Conservation (phyloP, 2,329 filamentous ascomycete genomes). For the Scedosporium dehoogii region DNA sequence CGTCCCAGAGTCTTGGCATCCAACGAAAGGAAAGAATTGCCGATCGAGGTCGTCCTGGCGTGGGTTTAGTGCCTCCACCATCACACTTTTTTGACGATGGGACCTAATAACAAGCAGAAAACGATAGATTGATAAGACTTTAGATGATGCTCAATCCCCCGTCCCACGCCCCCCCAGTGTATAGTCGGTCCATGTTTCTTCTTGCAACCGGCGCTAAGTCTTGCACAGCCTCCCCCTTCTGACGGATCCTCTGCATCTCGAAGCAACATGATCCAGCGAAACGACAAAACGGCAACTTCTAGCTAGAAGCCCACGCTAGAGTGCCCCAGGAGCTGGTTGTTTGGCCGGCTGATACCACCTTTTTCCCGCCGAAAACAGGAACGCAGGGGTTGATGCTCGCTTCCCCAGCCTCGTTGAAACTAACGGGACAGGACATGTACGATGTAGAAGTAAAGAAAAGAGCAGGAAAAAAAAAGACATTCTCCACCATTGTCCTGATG, state of each 20-base stretch:
- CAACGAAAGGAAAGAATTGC: neutral
- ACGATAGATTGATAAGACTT: slow-evolving; percentile 1
- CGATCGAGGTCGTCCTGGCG: neutral
- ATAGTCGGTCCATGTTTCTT: neutral
- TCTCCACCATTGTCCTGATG: neutral
- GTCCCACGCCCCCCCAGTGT: neutral
- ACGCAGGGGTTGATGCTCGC: neutral
- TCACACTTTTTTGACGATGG: too few species aligned
- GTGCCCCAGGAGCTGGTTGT: neutral
- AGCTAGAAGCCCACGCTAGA: neutral
- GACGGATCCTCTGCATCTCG: neutral
- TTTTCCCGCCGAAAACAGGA: neutral
- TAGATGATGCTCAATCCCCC: neutral
- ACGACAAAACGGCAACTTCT: neutral
- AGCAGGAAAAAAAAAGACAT: neutral
- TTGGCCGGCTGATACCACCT: neutral
- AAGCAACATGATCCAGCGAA: neutral
- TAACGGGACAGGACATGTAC: neutral
- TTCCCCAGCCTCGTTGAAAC: neutral
- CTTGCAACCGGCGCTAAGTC: neutral
- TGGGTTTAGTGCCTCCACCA: neutral
- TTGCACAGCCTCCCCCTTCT: neutral
- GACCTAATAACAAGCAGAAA: neutral
- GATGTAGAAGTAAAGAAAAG: neutral
- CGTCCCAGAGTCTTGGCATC: neutral